Percentiles rank a stretch among this genome's conserved stretches.
phyloP scores from a whole-genome alignment of 768 basidiomycete species.

The Leccinum sublutescens region DNA sequence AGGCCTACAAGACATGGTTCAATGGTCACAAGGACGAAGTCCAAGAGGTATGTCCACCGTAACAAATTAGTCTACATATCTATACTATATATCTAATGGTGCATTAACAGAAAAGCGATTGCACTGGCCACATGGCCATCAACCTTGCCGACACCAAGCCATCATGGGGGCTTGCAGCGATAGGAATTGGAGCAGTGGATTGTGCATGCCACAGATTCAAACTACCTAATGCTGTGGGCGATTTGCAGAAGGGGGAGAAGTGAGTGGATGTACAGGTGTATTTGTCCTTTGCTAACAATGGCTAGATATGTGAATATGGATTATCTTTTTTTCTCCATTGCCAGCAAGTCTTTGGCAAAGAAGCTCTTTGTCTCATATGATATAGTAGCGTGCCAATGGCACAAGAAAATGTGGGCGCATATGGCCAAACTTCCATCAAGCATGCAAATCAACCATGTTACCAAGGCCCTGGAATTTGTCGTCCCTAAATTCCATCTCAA shows the following conservation, averaged over 20 bases:
- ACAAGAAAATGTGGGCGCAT: not conserved
- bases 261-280: not conserved
- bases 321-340: not conserved
- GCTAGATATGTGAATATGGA: not conserved
- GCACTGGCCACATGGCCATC: not conserved
- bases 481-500: conserved; percentile 41
- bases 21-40: not conserved
- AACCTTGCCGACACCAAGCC: not conserved
- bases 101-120: not conserved
- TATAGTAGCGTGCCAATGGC: not conserved
- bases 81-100: not conserved
- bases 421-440: not conserved
- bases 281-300: not conserved
- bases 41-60: not conserved
- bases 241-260: not conserved
- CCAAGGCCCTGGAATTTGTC: not conserved
- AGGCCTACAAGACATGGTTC: not conserved
- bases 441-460: not conserved
- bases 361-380: not conserved
- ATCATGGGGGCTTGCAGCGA: not conserved
- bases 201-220: not conserved
- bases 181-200: not conserved
- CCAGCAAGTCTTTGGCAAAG: not conserved
- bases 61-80: not conserved
- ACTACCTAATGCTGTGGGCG: not conserved